A percentile compares a stretch with the other conserved stretches of the same genome.
phyloP scores from a whole-genome alignment of 345 rosid genomes.

The Ricinus communis region DNA sequence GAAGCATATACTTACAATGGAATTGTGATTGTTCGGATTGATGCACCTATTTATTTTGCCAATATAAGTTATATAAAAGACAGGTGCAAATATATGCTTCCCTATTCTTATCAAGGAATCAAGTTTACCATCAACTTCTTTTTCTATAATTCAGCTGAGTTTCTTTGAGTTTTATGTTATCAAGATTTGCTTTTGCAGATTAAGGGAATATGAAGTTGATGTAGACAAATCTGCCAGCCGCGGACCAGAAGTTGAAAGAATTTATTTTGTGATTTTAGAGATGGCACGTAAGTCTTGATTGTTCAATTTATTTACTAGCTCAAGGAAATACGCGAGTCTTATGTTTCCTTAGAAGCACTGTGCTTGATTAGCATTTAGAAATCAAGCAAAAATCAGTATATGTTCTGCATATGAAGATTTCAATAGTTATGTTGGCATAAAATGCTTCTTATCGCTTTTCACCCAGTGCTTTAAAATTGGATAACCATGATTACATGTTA shows the following conservation, averaged over 20 bases:
- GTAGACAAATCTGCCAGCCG: slow-evolving; percentile 67
- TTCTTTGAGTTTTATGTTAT: slow-evolving; percentile 9
- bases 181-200: slow-evolving; percentile 41
- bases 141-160: background rate
- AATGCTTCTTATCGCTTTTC: background rate
- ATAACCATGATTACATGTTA: background rate
- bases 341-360: background rate
- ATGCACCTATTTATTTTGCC: slow-evolving; percentile 96
- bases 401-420: background rate
- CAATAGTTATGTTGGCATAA: background rate
- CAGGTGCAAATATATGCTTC: slow-evolving; percentile 45
- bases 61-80: slow-evolving; percentile 92
- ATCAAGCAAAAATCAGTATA: background rate
- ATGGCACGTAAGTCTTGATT: slow-evolving; percentile 77
- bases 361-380: background rate
- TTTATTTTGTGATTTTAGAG: slow-evolving; percentile 83
- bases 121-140: background rate
- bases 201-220: slow-evolving; percentile 82
- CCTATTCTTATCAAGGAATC: slow-evolving; percentile 5
- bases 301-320: background rate
- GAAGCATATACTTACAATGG: slow-evolving; percentile 94
- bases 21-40: slow-evolving; percentile 86
- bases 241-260: slow-evolving; percentile 86
- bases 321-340: background rate
- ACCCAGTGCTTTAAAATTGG: background rate